Conservation (phyloP, 768 basidiomycete genomes). For the Pleurotus cornucopiae region DNA sequence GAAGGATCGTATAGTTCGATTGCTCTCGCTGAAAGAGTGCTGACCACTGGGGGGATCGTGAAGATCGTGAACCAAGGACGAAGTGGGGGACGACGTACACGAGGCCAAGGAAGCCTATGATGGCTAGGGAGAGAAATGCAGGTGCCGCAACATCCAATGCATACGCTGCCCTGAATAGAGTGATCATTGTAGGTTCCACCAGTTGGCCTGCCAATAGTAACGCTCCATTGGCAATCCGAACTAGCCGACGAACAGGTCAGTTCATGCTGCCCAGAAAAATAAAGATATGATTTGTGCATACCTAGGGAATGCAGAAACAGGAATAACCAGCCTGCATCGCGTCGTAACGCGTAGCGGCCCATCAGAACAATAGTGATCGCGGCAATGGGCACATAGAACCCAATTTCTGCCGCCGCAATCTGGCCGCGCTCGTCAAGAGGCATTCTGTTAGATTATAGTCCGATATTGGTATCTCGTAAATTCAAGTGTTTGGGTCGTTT, state of each 20-base stretch:
- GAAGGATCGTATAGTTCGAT: constrained; percentile 33
- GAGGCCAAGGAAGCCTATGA: constrained; percentile 47
- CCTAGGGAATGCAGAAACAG: constrained; percentile 57
- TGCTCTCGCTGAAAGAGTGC: constrained; percentile 46
- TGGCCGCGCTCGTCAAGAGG: constrained; percentile 41
- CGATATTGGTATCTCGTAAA: constrained; percentile 9
- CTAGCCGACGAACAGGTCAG: constrained; percentile 26
- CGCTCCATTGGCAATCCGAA: constrained; percentile 53
- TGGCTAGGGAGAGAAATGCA: constrained; percentile 35
- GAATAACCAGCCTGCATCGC: constrained; percentile 65
- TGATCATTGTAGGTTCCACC: constrained; percentile 29
- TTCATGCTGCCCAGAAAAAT: constrained; percentile 1
- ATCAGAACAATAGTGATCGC: constrained; percentile 40
- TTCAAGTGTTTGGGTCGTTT: background rate
- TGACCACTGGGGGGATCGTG: constrained; percentile 35
- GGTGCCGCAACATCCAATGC: constrained; percentile 43
- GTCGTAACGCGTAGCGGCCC: constrained; percentile 50
- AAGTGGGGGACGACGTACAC: constrained; percentile 27
- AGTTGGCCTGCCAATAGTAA: constrained; percentile 54
- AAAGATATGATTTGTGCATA: constrained; percentile 23
- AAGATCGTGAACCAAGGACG: constrained; percentile 16
- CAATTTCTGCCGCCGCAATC: constrained; percentile 57
- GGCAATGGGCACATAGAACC: constrained; percentile 55
- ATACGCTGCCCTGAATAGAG: constrained; percentile 50
- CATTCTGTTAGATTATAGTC: constrained; percentile 21